Evolutionary conservation across 352 stramenopile species (phyloP), one percentile per base, ranked within the genome.

Genomic region (Discostella stelligera): DNA sequence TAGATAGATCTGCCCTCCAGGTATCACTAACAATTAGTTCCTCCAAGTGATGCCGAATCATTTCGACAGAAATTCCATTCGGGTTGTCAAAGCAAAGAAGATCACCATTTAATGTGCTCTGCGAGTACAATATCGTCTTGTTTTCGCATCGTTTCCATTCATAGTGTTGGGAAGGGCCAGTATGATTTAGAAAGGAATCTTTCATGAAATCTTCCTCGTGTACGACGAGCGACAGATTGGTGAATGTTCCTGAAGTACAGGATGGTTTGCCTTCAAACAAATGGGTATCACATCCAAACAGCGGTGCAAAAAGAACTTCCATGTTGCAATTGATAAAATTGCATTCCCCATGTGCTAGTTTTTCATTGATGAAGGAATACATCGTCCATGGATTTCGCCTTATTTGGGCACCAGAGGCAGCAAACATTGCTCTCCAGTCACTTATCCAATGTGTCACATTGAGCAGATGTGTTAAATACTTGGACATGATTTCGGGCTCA

Each of bases 391-490:
- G 18, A 32, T 56, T 16, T 13, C 44, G 21, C 46, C 52, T 64
- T n/a, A 74, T 59, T 66, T 50, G 25, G 2, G 61, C 44, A 11
- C 66, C 8, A 50, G 66, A 74, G 16, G 41, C 65, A 53, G 52
- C 52, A 20, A 73, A 73, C 65, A 62, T 59, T 16, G 52, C 41
- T 64, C 65, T 73, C 44, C 49, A 73, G 39, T 54, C 20, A 58
- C 27, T 66, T 11, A 73, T 44, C 50, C 52, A 73, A 0, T 1
- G 16, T 14, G 1, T n/a, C 25, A 27, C n/a, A 18, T 73, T 58
- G 32, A 20, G 20, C 23, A 67, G 37, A 55, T 52, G 37, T 10
- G 41, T 6, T 27, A 67, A 49, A 37, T 46, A 49, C 14, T 41
- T 30, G 41, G 13, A 16, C 13, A 65, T 27, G 25, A 61, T 54